phyloP scores from a whole-genome alignment of 768 basidiomycete genomes.

The Gymnopilus junonius region DNA sequence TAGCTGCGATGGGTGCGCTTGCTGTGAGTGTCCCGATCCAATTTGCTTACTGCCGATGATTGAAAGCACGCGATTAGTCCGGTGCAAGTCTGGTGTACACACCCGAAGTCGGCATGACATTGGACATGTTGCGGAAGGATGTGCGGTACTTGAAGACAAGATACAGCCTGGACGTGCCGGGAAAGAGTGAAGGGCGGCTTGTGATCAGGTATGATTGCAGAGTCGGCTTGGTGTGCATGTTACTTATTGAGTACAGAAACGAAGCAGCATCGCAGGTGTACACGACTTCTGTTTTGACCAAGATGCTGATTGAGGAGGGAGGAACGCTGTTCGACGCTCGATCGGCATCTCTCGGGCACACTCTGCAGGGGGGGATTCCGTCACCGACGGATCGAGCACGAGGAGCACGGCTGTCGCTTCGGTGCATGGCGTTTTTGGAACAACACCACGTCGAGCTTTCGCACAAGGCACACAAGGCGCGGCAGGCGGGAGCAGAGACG shows the following conservation, averaged over 20 bases:
- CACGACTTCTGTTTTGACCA: conserved; percentile 88
- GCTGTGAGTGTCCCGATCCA: conserved; percentile 63
- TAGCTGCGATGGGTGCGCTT: conserved; percentile 93
- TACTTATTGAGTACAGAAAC: conserved; percentile 52
- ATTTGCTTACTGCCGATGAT: background rate
- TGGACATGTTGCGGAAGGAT: conserved; percentile 81
- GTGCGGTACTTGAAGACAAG: conserved; percentile 88
- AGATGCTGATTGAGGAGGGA: conserved; percentile 97
- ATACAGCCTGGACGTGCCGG: conserved; percentile 84
- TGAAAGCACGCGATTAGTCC: conserved; percentile 54
- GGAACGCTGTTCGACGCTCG: conserved; percentile 90
- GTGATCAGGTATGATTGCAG: conserved; percentile 74
- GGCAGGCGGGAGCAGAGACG: conserved; percentile 62
- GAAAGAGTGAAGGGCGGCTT: conserved; percentile 90
- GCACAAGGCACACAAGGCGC: conserved; percentile 51
- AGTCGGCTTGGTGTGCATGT: background rate
- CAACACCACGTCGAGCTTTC: conserved; percentile 65
- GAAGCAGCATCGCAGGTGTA: conserved; percentile 89
- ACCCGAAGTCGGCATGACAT: conserved; percentile 86
- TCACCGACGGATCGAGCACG: conserved; percentile 94
- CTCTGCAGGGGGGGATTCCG: conserved; percentile 93
- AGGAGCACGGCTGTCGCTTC: conserved; percentile 86
- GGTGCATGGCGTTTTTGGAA: conserved; percentile 96
- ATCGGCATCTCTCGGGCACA: conserved; percentile 95
- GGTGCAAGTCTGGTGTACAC: conserved; percentile 95